A percentile compares a stretch with the other conserved stretches of the same genome.
Conservation (phyloP, 331 rosid species). For the Acacia concinna region DNA sequence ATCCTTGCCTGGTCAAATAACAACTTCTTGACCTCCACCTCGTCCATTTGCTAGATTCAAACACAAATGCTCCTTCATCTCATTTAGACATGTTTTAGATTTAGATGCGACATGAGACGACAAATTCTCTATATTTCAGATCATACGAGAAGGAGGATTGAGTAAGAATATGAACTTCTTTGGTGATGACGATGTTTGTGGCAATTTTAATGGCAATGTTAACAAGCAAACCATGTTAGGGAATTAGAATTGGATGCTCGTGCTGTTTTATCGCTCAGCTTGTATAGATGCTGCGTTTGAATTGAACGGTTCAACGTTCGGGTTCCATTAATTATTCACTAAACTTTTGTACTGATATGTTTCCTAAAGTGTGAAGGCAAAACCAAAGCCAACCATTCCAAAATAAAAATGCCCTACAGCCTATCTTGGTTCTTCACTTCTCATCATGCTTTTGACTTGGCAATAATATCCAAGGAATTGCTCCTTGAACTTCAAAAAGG, state of each 20-base stretch:
- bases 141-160: not conserved
- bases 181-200: not conserved
- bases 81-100: not conserved
- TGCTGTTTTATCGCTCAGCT: constrained; percentile 17
- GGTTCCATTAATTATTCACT: not conserved
- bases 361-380: constrained; percentile 4
- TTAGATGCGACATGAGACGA: not conserved
- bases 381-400: not conserved
- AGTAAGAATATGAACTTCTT: not conserved
- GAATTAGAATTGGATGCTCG: constrained; percentile 24
- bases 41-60: not conserved
- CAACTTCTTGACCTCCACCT: not conserved
- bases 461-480: not conserved
- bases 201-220: not conserved
- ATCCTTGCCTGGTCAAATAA: not conserved
- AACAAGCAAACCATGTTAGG: not conserved
- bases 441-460: not conserved
- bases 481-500: not conserved
- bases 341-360: constrained; percentile 18
- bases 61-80: not conserved
- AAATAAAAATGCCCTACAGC: not conserved
- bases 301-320: constrained; percentile 25
- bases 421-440: not conserved
- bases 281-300: constrained; percentile 7
- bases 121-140: not conserved